Conservation (phyloP, 768 basidiomycete species). For the Phaffia tasmanica region DNA sequence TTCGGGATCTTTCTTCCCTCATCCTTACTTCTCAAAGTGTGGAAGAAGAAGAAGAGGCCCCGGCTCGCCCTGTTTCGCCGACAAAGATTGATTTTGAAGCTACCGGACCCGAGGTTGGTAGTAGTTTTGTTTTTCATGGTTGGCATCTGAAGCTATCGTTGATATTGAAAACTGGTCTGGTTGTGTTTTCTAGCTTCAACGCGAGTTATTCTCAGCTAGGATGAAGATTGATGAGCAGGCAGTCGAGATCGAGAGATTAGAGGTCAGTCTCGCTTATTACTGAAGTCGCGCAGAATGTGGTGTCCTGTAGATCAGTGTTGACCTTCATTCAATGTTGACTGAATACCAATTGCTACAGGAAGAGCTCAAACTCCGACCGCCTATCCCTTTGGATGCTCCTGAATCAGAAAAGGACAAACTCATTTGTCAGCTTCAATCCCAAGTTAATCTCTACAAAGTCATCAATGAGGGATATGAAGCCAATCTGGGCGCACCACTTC, state of each 20-base stretch:
- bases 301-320: too few species aligned
- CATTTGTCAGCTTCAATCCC: constrained; percentile 13
- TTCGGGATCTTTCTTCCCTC: constrained; percentile 36
- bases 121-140: neutral
- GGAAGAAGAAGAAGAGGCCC: constrained; percentile 27
- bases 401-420: constrained; percentile 60
- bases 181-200: constrained; percentile 52
- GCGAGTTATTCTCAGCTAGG: constrained; percentile 69
- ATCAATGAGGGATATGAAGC: constrained; percentile 24
- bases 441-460: constrained; percentile 12
- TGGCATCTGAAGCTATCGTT: neutral
- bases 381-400: constrained; percentile 53
- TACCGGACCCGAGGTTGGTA: constrained; percentile 15
- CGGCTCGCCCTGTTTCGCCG: constrained; percentile 65
- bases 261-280: constrained; percentile 39
- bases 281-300: too few species aligned
- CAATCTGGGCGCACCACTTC: constrained; percentile 20
- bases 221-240: constrained; percentile 69
- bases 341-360: constrained; percentile 3
- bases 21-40: constrained; percentile 65
- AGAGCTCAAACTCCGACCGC: constrained; percentile 59
- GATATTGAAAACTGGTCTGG: neutral
- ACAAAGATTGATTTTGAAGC: constrained; percentile 56
- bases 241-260: constrained; percentile 70
- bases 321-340: too few species aligned